Conservation (phyloP, 192 early-diverging fungal species). For the Pilaira anomala region DNA sequence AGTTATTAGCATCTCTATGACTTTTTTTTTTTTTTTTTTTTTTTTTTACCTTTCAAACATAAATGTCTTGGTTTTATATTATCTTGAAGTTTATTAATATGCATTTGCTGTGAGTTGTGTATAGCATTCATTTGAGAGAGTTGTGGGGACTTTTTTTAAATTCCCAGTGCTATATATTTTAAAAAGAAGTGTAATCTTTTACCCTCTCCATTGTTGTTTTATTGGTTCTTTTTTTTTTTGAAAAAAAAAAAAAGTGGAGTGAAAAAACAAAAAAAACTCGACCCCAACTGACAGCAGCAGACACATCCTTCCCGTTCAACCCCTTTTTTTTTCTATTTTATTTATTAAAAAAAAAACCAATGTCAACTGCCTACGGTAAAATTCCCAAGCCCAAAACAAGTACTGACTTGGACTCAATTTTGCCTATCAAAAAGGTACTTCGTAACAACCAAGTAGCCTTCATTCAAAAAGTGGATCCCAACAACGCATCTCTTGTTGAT, state of each 20-base stretch:
- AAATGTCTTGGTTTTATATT: no score
- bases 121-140: no score
- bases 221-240: not conserved
- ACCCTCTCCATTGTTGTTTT: not conserved
- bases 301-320: not conserved
- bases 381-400: conserved; percentile 25
- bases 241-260: not conserved
- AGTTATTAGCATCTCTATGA: no score
- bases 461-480: conserved; percentile 23
- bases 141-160: no score
- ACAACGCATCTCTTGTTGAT: conserved; percentile 28
- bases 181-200: not conserved
- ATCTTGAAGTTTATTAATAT: no score
- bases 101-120: no score
- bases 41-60: no score
- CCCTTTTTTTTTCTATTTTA: not conserved
- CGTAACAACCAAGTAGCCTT: conserved; percentile 10
- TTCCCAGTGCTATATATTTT: no score
- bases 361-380: conserved; percentile 46
- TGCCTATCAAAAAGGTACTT: conserved; percentile 26
- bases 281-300: not conserved
- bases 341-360: conserved; percentile 13
- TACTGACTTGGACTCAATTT: not conserved
- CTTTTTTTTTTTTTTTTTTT: no score
- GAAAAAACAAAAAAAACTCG: not conserved